These are phyloP conservation scores for Wilcoxina mikolae DNA, from an alignment of 495 filamentous ascomycete genomes.

Conservation along the genomic window DNA sequence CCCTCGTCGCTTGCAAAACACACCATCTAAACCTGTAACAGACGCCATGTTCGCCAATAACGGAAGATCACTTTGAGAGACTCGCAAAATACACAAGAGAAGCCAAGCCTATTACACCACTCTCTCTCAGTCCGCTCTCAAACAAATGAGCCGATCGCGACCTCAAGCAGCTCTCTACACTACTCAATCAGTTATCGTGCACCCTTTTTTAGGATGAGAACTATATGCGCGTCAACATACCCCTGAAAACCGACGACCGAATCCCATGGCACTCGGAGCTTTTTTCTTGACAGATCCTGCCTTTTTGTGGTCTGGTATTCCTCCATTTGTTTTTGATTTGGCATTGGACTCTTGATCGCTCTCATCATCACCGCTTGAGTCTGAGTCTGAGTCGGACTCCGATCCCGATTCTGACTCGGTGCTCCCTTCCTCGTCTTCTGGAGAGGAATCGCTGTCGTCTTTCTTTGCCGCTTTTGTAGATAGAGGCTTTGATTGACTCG, in stretches of 20 bases:
- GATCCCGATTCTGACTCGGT: neutral
- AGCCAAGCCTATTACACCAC: too few relatives aligned
- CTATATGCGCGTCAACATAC: neutral
- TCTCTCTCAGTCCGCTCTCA: too few relatives aligned
- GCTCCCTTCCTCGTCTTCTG: neutral
- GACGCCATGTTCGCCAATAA: too few relatives aligned
- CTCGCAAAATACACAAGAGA: neutral
- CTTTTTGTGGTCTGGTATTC: slow-evolving; percentile 2
- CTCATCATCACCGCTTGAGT: neutral
- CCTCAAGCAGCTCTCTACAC: neutral
- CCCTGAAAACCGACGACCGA: neutral
- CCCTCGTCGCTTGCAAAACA: too few relatives aligned
- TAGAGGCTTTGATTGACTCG: too few relatives aligned
- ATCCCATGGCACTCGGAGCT: neutral
- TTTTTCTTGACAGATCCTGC: neutral
- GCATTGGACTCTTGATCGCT: too few relatives aligned
- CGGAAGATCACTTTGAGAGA: too few relatives aligned
- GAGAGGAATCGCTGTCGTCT: neutral
- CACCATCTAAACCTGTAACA: too few relatives aligned
- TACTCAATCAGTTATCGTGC: neutral
- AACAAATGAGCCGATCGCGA: neutral
- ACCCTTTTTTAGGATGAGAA: too few relatives aligned
- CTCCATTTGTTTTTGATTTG: neutral
- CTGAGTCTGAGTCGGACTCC: neutral
- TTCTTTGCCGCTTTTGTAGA: neutral